Percentiles rank a stretch among this genome's conserved stretches.
Conservation (phyloP, 1,139 yeast species). For the Pneumocystis canis region DNA sequence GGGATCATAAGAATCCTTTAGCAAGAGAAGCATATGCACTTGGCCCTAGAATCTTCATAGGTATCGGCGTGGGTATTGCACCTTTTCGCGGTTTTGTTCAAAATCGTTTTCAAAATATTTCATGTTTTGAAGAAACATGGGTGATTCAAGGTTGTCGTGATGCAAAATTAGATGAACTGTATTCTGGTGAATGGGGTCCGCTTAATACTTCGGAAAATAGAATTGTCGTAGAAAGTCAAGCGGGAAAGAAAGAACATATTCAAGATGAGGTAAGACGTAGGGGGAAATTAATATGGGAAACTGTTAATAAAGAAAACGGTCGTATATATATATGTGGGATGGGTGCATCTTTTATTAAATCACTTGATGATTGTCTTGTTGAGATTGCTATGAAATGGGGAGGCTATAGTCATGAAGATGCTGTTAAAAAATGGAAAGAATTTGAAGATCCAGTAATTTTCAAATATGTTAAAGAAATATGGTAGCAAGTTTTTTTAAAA, state of each 20-base stretch:
- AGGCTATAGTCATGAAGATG: slow-evolving; percentile 38
- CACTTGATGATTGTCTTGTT: slow-evolving; percentile 50
- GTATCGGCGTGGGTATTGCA: slow-evolving; percentile 22
- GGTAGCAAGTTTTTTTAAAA: neutral
- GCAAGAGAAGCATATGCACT: slow-evolving; percentile 19
- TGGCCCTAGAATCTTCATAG: slow-evolving; percentile 26
- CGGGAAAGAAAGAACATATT: slow-evolving; percentile 48
- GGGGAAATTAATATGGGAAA: slow-evolving; percentile 34
- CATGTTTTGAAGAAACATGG: slow-evolving; percentile 34
- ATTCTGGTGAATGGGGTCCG: slow-evolving; percentile 56
- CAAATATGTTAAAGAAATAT: slow-evolving; percentile 8
- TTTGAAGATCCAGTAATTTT: slow-evolving; percentile 12
- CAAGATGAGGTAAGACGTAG: slow-evolving; percentile 52
- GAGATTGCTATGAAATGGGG: slow-evolving; percentile 39
- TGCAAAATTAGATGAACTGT: slow-evolving; percentile 51
- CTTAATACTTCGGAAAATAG: neutral
- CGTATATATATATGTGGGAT: slow-evolving; percentile 78
- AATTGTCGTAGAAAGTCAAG: slow-evolving; percentile 44
- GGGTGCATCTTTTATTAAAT: slow-evolving; percentile 73
- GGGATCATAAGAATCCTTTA: slow-evolving; percentile 19
- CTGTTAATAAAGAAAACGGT: slow-evolving; percentile 48
- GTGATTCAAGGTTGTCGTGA: slow-evolving; percentile 69
- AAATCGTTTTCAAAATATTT: slow-evolving; percentile 17
- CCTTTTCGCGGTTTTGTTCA: slow-evolving; percentile 22
- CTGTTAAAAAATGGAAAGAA: slow-evolving; percentile 32